Evolutionary conservation across 805 yeast species (phyloP).

Genomic region (Saccharomyces kudriavzevii): DNA sequence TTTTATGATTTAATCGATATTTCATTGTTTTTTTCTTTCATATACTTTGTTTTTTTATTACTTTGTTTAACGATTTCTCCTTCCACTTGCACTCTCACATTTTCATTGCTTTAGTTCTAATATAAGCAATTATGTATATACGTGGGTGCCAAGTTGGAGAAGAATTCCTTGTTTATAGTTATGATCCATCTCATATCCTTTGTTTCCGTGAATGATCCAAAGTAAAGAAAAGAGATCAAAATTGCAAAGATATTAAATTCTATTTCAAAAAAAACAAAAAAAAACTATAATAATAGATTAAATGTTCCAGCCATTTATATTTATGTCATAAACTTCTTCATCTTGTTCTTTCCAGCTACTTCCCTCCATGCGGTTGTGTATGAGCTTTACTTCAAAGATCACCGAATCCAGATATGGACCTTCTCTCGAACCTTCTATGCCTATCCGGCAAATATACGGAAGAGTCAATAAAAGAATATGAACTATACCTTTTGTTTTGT

Average conservation of each 20-base stretch:
- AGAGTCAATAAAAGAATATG: background rate
- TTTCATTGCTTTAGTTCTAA: background rate
- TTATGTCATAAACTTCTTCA: background rate
- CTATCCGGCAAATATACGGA: background rate
- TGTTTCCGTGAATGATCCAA: background rate
- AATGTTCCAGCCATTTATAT: background rate
- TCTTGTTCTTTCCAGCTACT: background rate
- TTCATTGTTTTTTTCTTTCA: conserved; percentile 4
- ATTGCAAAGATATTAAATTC: background rate
- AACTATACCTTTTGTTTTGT: background rate
- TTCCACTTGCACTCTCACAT: background rate
- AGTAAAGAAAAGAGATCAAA: background rate
- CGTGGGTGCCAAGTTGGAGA: background rate
- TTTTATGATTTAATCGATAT: conserved; percentile 3
- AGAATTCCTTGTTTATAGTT: background rate
- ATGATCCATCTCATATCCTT: background rate
- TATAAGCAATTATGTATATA: background rate
- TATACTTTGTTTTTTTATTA: conserved; percentile 3
- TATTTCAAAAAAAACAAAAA: background rate
- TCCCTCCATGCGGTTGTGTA: background rate
- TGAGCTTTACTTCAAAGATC: background rate
- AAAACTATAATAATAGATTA: background rate
- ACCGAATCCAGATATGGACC: background rate
- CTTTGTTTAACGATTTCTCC: conserved; percentile 3
- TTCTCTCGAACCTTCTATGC: background rate